phyloP scores from a whole-genome alignment of 495 filamentous ascomycete species.

The Trichoderma reesei region DNA sequence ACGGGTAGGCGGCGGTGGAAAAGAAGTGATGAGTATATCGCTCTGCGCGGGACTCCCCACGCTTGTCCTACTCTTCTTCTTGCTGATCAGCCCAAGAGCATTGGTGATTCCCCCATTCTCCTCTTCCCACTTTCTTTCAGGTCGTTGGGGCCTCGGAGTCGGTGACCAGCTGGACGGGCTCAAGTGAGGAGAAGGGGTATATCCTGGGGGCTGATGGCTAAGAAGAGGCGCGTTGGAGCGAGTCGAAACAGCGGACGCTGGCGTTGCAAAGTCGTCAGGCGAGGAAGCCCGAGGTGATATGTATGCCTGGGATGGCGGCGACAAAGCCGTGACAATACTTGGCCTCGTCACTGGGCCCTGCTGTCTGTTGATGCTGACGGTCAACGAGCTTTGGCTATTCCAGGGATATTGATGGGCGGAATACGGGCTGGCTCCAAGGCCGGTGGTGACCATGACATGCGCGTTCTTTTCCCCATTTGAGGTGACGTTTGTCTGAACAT shows the following conservation, averaged over 20 bases:
- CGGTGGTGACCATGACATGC: neutral
- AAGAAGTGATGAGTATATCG: neutral
- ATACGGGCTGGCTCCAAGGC: neutral
- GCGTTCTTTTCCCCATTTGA: neutral
- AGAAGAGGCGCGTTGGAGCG: neutral
- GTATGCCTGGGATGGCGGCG: neutral
- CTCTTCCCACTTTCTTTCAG: neutral
- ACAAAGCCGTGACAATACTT: slow-evolving; percentile 4
- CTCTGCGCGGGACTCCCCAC: neutral
- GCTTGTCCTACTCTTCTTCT: neutral
- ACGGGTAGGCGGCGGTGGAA: neutral
- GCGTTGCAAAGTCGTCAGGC: slow-evolving; percentile 8
- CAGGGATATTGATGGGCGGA: neutral
- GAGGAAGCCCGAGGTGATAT: slow-evolving; percentile 9
- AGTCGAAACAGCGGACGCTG: slow-evolving; percentile 7
- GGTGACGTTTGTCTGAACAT: slow-evolving; percentile 13
- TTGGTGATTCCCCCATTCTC: neutral
- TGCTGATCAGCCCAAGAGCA: neutral
- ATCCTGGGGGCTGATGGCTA: neutral
- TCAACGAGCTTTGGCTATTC: neutral
- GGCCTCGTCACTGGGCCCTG: neutral
- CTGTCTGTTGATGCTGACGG: neutral
- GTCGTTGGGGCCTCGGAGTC: neutral
- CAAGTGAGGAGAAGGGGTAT: neutral
- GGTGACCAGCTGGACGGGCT: slow-evolving; percentile 1